These are phyloP conservation scores for Aureobasidium subglaciale DNA, from an alignment of 2,329 filamentous ascomycete species.

Conservation along the genomic window DNA sequence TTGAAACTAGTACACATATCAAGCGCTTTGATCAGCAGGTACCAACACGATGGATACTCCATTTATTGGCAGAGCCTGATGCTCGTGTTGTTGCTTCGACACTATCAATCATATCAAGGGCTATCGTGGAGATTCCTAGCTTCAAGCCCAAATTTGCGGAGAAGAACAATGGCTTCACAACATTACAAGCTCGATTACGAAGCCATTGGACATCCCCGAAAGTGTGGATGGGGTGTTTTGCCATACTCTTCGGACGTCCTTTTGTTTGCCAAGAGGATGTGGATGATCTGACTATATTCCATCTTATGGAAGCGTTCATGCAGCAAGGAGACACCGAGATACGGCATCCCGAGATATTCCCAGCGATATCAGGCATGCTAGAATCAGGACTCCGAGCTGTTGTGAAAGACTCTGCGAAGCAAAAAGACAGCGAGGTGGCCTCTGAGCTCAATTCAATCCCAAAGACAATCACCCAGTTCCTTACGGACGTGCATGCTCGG, in stretches of 20 bases:
- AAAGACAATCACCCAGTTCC: slow-evolving; percentile 68
- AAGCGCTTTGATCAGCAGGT: slow-evolving; percentile 89
- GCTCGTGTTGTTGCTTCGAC: slow-evolving; percentile 74
- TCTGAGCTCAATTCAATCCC: slow-evolving; percentile 51
- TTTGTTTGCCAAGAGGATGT: slow-evolving; percentile 68
- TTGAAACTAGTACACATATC: slow-evolving; percentile 60
- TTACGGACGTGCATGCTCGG: slow-evolving; percentile 69
- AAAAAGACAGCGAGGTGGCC: slow-evolving; percentile 41
- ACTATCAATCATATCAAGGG: slow-evolving; percentile 72
- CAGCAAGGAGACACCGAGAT: slow-evolving; percentile 55
- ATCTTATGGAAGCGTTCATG: slow-evolving; percentile 64
- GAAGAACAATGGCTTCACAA: slow-evolving; percentile 80
- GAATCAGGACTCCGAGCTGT: slow-evolving; percentile 73
- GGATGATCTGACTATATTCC: slow-evolving; percentile 65
- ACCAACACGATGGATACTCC: slow-evolving; percentile 74
- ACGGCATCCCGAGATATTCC: slow-evolving; percentile 67
- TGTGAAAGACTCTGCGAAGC: slow-evolving; percentile 32
- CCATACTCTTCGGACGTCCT: slow-evolving; percentile 79
- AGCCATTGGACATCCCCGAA: slow-evolving; percentile 82
- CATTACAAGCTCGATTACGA: slow-evolving; percentile 75
- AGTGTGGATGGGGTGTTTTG: slow-evolving; percentile 82
- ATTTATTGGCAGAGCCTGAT: slow-evolving; percentile 81
- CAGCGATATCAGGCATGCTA: slow-evolving; percentile 78
- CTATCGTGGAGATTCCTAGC: slow-evolving; percentile 71
- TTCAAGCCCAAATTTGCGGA: slow-evolving; percentile 81